Conservation (phyloP, 345 rosid species). For the Cardamine chenopodiifolia region DNA sequence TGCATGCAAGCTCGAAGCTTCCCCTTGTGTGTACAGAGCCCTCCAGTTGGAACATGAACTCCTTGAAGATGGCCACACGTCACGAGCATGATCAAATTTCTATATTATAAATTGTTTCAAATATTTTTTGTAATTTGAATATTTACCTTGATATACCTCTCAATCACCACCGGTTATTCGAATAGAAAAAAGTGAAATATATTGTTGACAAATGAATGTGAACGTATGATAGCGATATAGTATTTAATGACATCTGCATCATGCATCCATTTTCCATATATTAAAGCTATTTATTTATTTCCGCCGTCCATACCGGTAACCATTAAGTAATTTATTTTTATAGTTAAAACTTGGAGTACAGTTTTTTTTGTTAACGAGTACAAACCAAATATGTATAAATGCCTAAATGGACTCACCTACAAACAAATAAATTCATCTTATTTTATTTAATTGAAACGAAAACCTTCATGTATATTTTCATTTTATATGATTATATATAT, state of each 20-base stretch:
- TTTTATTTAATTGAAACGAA: background rate
- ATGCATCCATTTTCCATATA: conserved; percentile 19
- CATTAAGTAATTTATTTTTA: conserved; percentile 20
- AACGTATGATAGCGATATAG: conserved; percentile 28
- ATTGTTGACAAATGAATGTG: conserved; percentile 41
- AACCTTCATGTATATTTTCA: background rate
- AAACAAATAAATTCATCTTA: background rate
- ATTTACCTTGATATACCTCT: conserved; percentile 20
- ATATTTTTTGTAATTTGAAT: background rate
- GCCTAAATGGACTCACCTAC: background rate
- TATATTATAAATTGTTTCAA: background rate
- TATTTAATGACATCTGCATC: conserved; percentile 40
- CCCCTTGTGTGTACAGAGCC: background rate
- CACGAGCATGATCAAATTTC: conserved; percentile 15
- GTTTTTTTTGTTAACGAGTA: conserved; percentile 13
- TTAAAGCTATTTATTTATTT: conserved; percentile 6
- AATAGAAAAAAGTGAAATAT: conserved; percentile 11
- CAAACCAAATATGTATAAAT: background rate
- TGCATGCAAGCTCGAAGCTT: background rate
- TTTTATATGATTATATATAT: background rate
- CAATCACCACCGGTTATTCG: conserved; percentile 24
- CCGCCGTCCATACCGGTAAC: conserved; percentile 25
- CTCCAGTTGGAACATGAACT: background rate
- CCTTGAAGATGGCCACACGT: conserved; percentile 15
- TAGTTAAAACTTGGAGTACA: conserved; percentile 15